Base-by-base conservation (phyloP, 257 asterid genomes). In the Petrea volubilis region DNA sequence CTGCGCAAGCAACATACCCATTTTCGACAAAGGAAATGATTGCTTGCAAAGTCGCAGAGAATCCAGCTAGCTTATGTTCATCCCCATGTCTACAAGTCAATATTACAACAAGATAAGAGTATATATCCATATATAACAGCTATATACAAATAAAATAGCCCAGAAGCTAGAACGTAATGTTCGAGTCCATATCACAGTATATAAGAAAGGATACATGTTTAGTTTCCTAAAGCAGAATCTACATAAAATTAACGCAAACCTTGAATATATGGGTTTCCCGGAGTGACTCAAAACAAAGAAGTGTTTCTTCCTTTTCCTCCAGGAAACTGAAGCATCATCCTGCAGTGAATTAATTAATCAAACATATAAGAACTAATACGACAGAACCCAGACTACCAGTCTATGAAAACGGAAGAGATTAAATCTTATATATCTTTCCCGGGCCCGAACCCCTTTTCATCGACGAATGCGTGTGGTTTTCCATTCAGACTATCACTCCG, bases 251-350 rank as follows among this genome's bases (percentile, higher is more conserved):
- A 44, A 69, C 24, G 64, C 78, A 57, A 73, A 93, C 99, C 99
- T 95, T 9, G 99, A 87, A 77, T 92, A 95, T 63, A 95, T 92
- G 40, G 99, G 99, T 82, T 95, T 95, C 46, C 99, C 99, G 2
- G 98, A 88, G 81, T 95, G 72, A 71, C 99, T 95, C 96, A 95
- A 80, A 68, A 92, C 74, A 72, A 95, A 85, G 85, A 85, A 95
- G 80, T 95, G 99, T 79, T 95, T 95, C 97, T 92, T 92, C 81
- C 98, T 83, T 83, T 92, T 95, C 83, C 98, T 92, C 99, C 99
- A 95, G 23, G 98, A 84, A 59, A 88, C 65, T 25, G 99, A 95
- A 75, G 92, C 81, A 80, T 92, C 99, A 82, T 95, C 99, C 98
- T 95, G 86, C 82, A 80, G 53, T 82, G 77, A 64, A 78, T 60